Base-by-base conservation (phyloP, 495 filamentous ascomycete species). In the Hypomontagnella submonticulosa region DNA sequence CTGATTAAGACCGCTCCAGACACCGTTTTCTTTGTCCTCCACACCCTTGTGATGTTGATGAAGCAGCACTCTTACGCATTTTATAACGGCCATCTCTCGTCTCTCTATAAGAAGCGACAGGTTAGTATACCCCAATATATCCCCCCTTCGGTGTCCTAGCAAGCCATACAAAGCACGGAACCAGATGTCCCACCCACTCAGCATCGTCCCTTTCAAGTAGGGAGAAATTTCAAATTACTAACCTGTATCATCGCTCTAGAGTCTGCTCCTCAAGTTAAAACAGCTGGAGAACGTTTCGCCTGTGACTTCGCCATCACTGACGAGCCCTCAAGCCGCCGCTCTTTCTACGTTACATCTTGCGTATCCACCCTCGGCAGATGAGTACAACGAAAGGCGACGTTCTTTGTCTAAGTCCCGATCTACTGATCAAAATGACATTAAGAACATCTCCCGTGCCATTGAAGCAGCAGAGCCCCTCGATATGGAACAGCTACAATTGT, bases 31-130 rank as follows among this genome's bases (percentile, higher is more conserved):
- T 88, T 90, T 30, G 87, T 90, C 3, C 77, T 92, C 43, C 90
- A 92, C 67, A 84, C 82, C 12, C 66, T 91, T 15, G 85, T 87
- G 0, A 87, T 92, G 82, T 61, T 91, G 44, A 92, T 92, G 90
- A 92, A 92, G 59, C 87, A 89, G 70, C 90, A 92, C 69, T 89
- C 85, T 48, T 92, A 90, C 70, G 83, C 86, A 2, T 89, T 89
- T 58, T 92, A 90, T 71, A 92, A 92, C 67, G 90, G 90, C 4
- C 82, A 92, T 63, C 76, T 92, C 27, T 89, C 88, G 5, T 81
- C 84, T 41, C 77, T 84, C 4, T 85, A 85, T 59, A 81, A 80
- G 48, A 81, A 80, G 48, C 72, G 82, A 23, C 55, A 63, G 53
- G 64, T 67, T 36, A 49, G 64, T 67, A 40, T 20, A 30, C 4